Evolutionary conservation across 2,329 filamentous ascomycete species (phyloP).

Genomic region (Pestalotiopsis sp.): DNA sequence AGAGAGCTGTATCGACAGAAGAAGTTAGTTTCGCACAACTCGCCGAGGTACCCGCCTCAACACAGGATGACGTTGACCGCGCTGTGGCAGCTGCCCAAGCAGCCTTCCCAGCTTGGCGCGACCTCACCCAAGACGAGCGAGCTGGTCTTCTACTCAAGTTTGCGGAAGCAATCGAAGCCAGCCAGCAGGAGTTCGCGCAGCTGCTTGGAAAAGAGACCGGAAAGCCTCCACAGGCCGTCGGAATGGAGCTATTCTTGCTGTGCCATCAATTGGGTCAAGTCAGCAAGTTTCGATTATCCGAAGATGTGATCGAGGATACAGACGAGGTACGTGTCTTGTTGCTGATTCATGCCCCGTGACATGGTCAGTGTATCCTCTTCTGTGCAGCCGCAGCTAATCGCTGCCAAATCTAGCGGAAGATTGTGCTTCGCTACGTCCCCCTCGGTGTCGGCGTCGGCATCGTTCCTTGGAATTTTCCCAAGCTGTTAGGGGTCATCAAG

Average conservation of each 20-base stretch:
- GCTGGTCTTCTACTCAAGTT: conserved; percentile 20
- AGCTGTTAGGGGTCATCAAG: conserved; percentile 37
- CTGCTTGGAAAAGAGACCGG: conserved; percentile 18
- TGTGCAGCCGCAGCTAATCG: not conserved
- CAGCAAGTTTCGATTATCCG: conserved; percentile 27
- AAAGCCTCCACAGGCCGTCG: conserved; percentile 10
- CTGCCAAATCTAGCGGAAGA: conserved; percentile 11
- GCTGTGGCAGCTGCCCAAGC: not conserved
- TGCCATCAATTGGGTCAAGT: conserved; percentile 20
- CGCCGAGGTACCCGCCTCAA: not conserved
- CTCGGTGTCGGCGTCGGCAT: conserved; percentile 46
- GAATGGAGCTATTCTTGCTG: conserved; percentile 18
- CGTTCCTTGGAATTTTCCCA: conserved; percentile 51
- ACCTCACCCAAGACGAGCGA: conserved; percentile 32
- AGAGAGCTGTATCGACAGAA: not conserved
- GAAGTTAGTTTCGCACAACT: not conserved
- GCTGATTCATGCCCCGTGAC: not conserved
- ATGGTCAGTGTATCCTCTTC: not conserved
- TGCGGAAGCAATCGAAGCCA: conserved; percentile 19
- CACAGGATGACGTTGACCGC: not conserved
- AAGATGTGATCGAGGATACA: conserved; percentile 35
- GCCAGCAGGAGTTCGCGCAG: conserved; percentile 14
- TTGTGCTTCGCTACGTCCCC: conserved; percentile 27
- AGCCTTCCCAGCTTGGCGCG: conserved; percentile 15
- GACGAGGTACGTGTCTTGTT: conserved; percentile 24